Percentiles rank a stretch among this genome's conserved stretches.
phyloP scores from a whole-genome alignment of 495 filamentous ascomycete genomes.

The Annulohypoxylon nitens region DNA sequence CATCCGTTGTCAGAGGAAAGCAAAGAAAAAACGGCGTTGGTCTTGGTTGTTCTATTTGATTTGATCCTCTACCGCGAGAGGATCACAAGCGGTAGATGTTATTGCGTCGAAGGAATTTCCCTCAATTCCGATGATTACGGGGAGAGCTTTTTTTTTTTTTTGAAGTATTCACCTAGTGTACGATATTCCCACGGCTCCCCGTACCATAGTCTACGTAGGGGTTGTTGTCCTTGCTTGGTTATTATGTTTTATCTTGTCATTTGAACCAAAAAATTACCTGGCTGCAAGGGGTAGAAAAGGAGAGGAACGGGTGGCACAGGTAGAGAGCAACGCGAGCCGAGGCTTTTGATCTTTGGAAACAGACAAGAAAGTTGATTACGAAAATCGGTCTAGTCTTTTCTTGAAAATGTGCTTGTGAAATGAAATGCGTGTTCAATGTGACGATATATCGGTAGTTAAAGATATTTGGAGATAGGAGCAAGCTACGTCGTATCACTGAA shows the following conservation, averaged over 20 bases:
- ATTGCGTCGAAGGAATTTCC: slow-evolving; percentile 22
- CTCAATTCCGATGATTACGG: slow-evolving; percentile 24
- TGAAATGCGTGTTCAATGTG: not conserved
- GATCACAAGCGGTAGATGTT: slow-evolving; percentile 15
- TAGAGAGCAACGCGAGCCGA: slow-evolving; percentile 33
- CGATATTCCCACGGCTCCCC: slow-evolving; percentile 31
- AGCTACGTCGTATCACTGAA: not conserved
- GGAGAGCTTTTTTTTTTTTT: slow-evolving; percentile 20
- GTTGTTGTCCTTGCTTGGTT: not conserved
- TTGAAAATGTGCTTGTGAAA: not conserved
- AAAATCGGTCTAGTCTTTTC: not conserved
- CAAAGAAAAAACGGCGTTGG: slow-evolving; percentile 44
- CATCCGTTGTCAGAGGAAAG: slow-evolving; percentile 24
- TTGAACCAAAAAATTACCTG: slow-evolving; percentile 24
- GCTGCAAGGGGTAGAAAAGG: slow-evolving; percentile 19
- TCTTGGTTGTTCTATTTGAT: slow-evolving; percentile 33
- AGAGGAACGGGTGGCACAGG: not conserved
- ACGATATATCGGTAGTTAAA: not conserved
- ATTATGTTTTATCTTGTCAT: slow-evolving; percentile 15
- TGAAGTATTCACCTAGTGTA: slow-evolving; percentile 35
- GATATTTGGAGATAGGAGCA: not conserved
- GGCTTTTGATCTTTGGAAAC: slow-evolving; percentile 10
- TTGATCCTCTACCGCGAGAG: slow-evolving; percentile 8
- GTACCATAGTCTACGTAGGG: not conserved
- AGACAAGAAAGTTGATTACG: slow-evolving; percentile 28